Percentiles rank a stretch among this genome's conserved stretches.
Evolutionary conservation across 2,329 filamentous ascomycete genomes (phyloP).

Genomic region (Claviceps sorghi): DNA sequence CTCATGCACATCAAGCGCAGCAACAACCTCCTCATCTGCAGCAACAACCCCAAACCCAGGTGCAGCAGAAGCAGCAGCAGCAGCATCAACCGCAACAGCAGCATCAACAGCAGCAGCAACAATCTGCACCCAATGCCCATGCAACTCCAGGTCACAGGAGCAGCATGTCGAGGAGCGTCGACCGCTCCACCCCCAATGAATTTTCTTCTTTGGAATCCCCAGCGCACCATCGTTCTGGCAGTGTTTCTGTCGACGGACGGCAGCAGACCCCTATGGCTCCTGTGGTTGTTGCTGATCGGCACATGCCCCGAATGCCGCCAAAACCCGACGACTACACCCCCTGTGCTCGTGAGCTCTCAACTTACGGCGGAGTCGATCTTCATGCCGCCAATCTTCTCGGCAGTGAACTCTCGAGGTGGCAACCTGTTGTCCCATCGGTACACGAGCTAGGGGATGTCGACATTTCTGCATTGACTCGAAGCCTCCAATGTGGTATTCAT

Average conservation of each 20-base stretch:
- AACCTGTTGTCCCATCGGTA: conserved; percentile 60
- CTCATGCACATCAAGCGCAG: conserved; percentile 4
- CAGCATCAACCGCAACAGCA: neutral
- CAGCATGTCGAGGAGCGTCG: conserved; percentile 37
- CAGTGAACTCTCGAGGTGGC: conserved; percentile 49
- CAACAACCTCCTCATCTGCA: conserved; percentile 13
- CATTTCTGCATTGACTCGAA: conserved; percentile 76
- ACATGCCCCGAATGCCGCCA: conserved; percentile 24
- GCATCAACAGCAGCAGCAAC: conserved; percentile 4
- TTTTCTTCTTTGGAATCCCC: conserved; percentile 32
- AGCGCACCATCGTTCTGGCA: conserved; percentile 25
- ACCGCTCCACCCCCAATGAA: conserved; percentile 21
- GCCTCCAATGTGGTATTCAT: conserved; percentile 78
- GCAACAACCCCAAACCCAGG: conserved; percentile 11
- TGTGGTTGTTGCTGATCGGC: conserved; percentile 13
- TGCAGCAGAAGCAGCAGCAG: neutral
- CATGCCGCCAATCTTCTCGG: conserved; percentile 49
- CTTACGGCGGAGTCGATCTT: conserved; percentile 60
- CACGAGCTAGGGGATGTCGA: conserved; percentile 78
- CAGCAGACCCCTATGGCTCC: conserved; percentile 10
- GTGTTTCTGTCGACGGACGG: conserved; percentile 23
- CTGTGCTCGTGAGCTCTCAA: conserved; percentile 37
- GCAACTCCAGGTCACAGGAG: conserved; percentile 19
- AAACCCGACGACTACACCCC: conserved; percentile 41
- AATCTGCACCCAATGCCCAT: conserved; percentile 24